Conservation (phyloP, 805 yeast genomes). For the Suhomyces xylopsoci region DNA sequence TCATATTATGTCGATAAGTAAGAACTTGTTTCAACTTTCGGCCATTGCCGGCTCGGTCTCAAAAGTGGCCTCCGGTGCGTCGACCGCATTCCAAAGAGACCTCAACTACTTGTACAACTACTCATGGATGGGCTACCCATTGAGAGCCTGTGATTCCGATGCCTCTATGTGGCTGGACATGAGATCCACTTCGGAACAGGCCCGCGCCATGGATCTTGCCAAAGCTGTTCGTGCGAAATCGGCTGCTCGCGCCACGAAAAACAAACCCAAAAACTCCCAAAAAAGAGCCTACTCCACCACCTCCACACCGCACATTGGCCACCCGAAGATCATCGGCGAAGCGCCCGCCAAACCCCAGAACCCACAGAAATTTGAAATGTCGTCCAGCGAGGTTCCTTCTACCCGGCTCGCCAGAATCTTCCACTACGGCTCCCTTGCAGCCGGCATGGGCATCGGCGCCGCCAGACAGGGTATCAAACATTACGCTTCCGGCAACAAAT, state of each 20-base stretch:
- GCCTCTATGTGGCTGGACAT: conserved; percentile 22
- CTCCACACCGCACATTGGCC: conserved; percentile 2
- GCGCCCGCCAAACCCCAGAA: conserved; percentile 4
- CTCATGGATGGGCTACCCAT: conserved; percentile 20
- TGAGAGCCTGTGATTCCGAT: conserved; percentile 17
- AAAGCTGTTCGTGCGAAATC: background rate
- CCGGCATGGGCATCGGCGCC: conserved; percentile 84
- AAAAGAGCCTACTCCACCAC: conserved; percentile 1
- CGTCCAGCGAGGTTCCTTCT: conserved; percentile 74
- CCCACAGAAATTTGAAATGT: conserved; percentile 10
- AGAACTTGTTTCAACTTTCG: conserved; percentile 19
- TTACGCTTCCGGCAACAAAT: conserved; percentile 50
- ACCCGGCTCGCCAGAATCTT: conserved; percentile 84
- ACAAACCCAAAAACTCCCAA: conserved; percentile 6
- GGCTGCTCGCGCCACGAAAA: background rate
- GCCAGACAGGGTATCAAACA: conserved; percentile 74
- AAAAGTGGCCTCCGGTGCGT: conserved; percentile 18
- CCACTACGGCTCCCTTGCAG: conserved; percentile 91
- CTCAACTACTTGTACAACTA: conserved; percentile 15
- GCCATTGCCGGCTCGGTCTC: conserved; percentile 25
- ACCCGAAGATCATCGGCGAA: conserved; percentile 4
- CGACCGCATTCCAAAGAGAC: conserved; percentile 18
- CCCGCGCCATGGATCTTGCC: conserved; percentile 1
- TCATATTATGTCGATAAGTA: conserved; percentile 8
- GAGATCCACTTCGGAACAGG: conserved; percentile 6